Conservation (phyloP, 768 basidiomycete genomes). For the Pleurotus sapidus region DNA sequence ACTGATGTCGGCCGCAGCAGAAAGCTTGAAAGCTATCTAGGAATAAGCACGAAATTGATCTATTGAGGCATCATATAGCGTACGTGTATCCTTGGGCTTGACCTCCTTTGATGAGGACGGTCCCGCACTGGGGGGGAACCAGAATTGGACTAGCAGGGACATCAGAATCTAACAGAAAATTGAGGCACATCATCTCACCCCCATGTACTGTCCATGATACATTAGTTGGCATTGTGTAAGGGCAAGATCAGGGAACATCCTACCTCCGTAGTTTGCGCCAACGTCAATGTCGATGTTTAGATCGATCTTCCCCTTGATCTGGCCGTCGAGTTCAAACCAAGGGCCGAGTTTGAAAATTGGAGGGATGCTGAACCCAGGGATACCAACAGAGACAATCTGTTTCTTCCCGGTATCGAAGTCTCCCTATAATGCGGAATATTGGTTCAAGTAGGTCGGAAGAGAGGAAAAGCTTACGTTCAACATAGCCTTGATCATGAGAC, state of each 20-base stretch:
- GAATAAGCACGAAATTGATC: background rate
- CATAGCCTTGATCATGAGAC: slow-evolving; percentile 1
- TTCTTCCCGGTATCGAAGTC: slow-evolving; percentile 6
- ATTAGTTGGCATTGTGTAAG: background rate
- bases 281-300: slow-evolving; percentile 4
- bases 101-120: background rate
- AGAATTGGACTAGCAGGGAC: background rate
- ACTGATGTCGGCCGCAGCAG: slow-evolving; percentile 21
- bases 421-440: background rate
- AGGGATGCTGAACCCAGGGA: slow-evolving; percentile 4
- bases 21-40: slow-evolving; percentile 17
- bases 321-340: slow-evolving; percentile 3
- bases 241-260: background rate
- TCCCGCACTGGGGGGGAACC: slow-evolving; percentile 3
- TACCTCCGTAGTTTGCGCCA: background rate
- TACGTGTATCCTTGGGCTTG: slow-evolving; percentile 6
- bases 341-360: slow-evolving; percentile 1
- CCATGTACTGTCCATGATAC: background rate
- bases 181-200: background rate
- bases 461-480: background rate
- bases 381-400: background rate
- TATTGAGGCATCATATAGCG: background rate
- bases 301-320: background rate
- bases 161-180: background rate
- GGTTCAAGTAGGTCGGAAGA: background rate